Conservation (phyloP, 805 yeast genomes). For the Wickerhamiella kazuoi region DNA sequence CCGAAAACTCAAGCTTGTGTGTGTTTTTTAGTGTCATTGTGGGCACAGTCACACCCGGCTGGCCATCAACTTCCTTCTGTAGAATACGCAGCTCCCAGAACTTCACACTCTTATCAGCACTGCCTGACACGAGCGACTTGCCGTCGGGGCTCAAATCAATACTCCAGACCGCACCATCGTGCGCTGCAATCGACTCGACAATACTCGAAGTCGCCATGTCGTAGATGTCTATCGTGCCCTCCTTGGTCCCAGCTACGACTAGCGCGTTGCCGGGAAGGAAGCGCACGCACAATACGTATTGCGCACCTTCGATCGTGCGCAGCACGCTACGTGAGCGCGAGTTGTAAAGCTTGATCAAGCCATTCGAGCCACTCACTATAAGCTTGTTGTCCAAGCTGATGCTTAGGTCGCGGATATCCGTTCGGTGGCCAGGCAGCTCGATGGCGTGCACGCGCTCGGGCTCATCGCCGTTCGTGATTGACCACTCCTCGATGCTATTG, state of each 20-base stretch:
- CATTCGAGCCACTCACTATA: slow-evolving; percentile 80
- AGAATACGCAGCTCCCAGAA: slow-evolving; percentile 67
- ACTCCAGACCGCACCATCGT: slow-evolving; percentile 82
- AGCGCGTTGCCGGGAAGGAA: slow-evolving; percentile 86
- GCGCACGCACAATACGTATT: slow-evolving; percentile 62
- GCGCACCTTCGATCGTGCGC: slow-evolving; percentile 65
- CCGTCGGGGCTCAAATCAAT: slow-evolving; percentile 79
- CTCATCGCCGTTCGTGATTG: slow-evolving; percentile 21
- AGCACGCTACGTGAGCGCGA: slow-evolving; percentile 52
- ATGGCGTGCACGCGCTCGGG: slow-evolving; percentile 29
- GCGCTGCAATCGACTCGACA: slow-evolving; percentile 50
- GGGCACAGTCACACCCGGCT: slow-evolving; percentile 31
- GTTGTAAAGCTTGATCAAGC: slow-evolving; percentile 80
- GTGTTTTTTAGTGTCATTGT: slow-evolving; percentile 48
- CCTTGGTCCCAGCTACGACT: slow-evolving; percentile 73
- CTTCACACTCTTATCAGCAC: slow-evolving; percentile 78
- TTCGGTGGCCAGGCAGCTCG: slow-evolving; percentile 72
- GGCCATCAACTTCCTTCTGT: slow-evolving; percentile 54
- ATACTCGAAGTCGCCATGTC: slow-evolving; percentile 72
- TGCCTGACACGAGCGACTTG: slow-evolving; percentile 68
- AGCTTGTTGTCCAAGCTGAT: slow-evolving; percentile 65
- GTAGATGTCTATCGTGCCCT: slow-evolving; percentile 66
- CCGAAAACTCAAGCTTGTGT: slow-evolving; percentile 69
- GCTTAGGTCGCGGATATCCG: slow-evolving; percentile 72
- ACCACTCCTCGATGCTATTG: slow-evolving; percentile 58